phyloP scores from a whole-genome alignment of 169 alveolate species.

The Cyclospora cayetanensis region DNA sequence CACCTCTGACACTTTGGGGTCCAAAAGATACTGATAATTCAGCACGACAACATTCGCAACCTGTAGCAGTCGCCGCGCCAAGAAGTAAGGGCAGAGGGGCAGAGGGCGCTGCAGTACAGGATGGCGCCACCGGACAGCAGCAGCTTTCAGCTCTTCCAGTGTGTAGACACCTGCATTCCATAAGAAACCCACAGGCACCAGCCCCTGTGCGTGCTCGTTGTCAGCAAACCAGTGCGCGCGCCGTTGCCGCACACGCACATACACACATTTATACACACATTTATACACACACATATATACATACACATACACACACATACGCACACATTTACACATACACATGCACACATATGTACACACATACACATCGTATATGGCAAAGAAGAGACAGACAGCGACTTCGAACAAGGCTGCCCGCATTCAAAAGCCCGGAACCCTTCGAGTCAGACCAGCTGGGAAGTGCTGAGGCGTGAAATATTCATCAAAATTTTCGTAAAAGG shows the following conservation, averaged over 20 bases:
- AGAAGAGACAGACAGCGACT: too few relatives aligned
- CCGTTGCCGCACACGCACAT: neutral
- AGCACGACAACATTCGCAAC: conserved; percentile 95
- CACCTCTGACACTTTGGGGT: conserved; percentile 94
- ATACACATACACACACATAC: neutral
- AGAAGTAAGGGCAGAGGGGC: conserved; percentile 95
- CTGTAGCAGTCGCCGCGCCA: conserved; percentile 93
- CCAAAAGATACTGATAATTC: conserved; percentile 95
- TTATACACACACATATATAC: neutral
- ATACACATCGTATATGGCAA: neutral
- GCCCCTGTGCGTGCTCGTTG: too few relatives aligned
- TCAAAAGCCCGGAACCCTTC: neutral
- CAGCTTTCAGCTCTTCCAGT: conserved; percentile 87
- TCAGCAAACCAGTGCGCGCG: neutral
- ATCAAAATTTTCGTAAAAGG: conserved; percentile 28
- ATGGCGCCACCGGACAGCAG: neutral
- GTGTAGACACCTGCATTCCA: conserved; percentile 92
- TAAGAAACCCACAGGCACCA: neutral
- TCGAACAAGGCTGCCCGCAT: too few relatives aligned
- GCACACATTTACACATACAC: neutral
- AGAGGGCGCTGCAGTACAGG: conserved; percentile 71
- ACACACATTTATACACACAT: neutral
- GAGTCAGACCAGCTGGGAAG: conserved; percentile 29
- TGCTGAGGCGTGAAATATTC: conserved; percentile 23
- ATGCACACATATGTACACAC: neutral